Evolutionary conservation across 352 stramenopile genomes (phyloP).

Genomic region (Phytophthora sp.): DNA sequence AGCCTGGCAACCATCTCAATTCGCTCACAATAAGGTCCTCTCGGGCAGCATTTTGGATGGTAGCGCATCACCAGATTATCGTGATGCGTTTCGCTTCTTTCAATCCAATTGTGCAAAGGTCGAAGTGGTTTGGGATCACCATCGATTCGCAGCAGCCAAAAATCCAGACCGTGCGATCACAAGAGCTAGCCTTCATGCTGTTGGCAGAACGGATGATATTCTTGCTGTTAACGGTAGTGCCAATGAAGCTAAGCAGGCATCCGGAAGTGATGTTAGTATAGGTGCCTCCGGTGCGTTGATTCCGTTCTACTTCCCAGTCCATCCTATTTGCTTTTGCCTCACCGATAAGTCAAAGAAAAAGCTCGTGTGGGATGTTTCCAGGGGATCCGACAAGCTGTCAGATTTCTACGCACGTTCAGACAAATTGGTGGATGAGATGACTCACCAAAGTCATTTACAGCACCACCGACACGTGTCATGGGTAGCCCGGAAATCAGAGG

Average conservation of each 20-base stretch:
- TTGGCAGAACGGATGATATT: background rate
- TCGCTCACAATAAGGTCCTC: background rate
- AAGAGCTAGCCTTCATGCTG: background rate
- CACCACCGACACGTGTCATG: constrained; percentile 38
- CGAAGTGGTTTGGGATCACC: constrained; percentile 71
- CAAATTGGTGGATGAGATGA: constrained; percentile 79
- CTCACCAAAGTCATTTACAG: constrained; percentile 59
- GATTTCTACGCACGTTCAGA: constrained; percentile 73
- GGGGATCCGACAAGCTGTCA: constrained; percentile 63
- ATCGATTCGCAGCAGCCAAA: constrained; percentile 7
- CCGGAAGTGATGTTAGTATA: background rate
- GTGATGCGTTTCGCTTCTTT: constrained; percentile 68
- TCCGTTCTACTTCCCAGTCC: constrained; percentile 74
- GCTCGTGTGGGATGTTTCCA: constrained; percentile 66
- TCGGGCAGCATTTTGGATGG: background rate
- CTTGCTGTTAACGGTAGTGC: background rate
- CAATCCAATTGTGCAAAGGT: constrained; percentile 66
- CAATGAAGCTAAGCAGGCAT: background rate
- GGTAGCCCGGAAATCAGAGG: constrained; percentile 46
- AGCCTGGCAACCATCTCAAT: background rate
- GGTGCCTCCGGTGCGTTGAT: constrained; percentile 32
- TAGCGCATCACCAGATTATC: constrained; percentile 35
- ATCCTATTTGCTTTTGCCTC: constrained; percentile 78
- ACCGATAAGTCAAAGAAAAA: constrained; percentile 79
- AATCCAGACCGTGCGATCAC: background rate